A percentile compares a stretch with the other conserved stretches of the same genome.
Conservation (phyloP, 345 rosid genomes). For the Rhodomyrtus tomentosa region DNA sequence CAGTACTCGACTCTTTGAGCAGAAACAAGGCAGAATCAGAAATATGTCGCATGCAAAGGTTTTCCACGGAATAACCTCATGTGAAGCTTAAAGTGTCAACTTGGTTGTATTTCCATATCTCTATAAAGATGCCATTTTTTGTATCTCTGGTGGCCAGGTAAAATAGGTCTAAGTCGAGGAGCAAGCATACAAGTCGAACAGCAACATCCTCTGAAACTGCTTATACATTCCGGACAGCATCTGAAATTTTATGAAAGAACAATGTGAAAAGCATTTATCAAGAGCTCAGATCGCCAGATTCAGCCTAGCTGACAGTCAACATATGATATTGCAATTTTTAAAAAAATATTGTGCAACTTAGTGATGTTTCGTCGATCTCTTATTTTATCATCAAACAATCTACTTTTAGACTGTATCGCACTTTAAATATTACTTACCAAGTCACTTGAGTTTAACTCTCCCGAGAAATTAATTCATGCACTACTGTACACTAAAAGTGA, state of each 20-base stretch:
- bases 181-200: slow-evolving; percentile 52
- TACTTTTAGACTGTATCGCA: neutral
- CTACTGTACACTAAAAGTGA: neutral
- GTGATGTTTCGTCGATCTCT: neutral
- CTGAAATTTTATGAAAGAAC: slow-evolving; percentile 18
- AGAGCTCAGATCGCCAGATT: neutral
- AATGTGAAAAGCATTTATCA: neutral
- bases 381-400: neutral
- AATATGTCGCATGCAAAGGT: neutral
- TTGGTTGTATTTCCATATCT: slow-evolving; percentile 22
- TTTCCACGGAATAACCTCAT: neutral
- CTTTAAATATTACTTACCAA: neutral
- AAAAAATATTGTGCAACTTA: neutral
- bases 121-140: slow-evolving; percentile 73
- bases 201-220: slow-evolving; percentile 65
- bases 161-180: slow-evolving; percentile 69
- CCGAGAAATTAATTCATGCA: neutral
- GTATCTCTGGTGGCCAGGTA: slow-evolving; percentile 72
- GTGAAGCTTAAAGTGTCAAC: slow-evolving; percentile 1
- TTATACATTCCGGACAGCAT: slow-evolving; percentile 50
- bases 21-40: neutral
- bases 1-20: neutral
- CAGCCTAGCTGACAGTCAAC: neutral
- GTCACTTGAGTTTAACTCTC: neutral
- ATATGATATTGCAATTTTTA: neutral